Base-by-base conservation (phyloP, 176 grass and related monocot species). In the Pontederia crassipes region DNA sequence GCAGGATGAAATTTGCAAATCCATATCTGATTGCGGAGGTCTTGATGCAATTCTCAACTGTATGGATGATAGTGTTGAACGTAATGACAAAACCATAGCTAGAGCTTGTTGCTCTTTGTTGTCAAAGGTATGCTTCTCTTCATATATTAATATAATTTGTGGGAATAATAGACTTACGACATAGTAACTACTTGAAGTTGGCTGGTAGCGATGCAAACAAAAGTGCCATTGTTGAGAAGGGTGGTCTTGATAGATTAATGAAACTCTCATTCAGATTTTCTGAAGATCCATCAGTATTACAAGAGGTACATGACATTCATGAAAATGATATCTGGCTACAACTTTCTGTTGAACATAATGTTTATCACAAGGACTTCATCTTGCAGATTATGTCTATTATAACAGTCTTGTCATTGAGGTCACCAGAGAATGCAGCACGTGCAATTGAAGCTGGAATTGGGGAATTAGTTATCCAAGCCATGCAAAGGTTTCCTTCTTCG, bases 1-100 rank as follows among this genome's bases (percentile, higher is more conserved):
- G 58, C 72, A 97, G 92, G 93, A 91, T 78, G 93, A 97, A 77
- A 97, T 97, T 72, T 97, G 93, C 61, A 75, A 78, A 59, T 97
- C 87, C 35, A 88, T 97, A 83, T 87, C 79, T 58, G 84, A 91
- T 73, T 85, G 62, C 74, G 93, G 93, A 46, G 93, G 93, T 12
- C 88, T 97, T 55, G 84, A 91, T 82, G 73, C 87, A 75, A 89
- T 78, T 65, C 79, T 97, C 55, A 67, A 62, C 35, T 91, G 79
- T 64, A 79, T 97, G 50, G 76, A 91, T 72, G 79, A 83, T 55
- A 86, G 81, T 80, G 65, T 84, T 9, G 48, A 81, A 46, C 81
- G 79, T 7, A 80, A 82, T 53, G 79, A 82, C 69, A 82, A 82
- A 76, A 48, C 77, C 49, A 75, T 74, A 58, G 93, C 81, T 61